phyloP scores from a whole-genome alignment of 1,284 basidiomycete species.

The Ustilago curta region DNA sequence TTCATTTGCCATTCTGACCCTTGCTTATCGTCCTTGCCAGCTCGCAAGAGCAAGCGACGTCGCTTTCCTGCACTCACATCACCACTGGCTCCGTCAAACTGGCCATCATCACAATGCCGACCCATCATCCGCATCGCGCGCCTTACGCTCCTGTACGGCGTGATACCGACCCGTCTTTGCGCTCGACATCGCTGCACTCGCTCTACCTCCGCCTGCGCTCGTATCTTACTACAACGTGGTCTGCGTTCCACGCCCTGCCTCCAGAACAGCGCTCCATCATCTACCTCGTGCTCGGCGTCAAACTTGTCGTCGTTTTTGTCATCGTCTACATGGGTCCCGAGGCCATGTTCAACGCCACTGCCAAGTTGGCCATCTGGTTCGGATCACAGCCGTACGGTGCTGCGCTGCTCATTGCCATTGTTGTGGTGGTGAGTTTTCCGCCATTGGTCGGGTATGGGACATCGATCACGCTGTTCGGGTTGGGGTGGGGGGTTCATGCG shows the following conservation, averaged over 20 bases:
- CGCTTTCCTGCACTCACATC: too few species aligned
- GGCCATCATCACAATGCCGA: constrained; percentile 14
- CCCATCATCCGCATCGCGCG: constrained; percentile 19
- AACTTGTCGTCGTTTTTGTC: constrained; percentile 20
- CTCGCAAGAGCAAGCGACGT: too few species aligned
- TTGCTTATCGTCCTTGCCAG: too few species aligned
- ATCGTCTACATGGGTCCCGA: constrained; percentile 42
- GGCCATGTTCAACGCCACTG: constrained; percentile 46
- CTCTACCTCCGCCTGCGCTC: constrained; percentile 14
- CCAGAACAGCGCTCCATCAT: constrained; percentile 34
- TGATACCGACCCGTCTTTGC: background rate
- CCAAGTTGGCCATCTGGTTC: constrained; percentile 49
- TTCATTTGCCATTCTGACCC: too few species aligned
- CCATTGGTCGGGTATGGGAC: constrained; percentile 64
- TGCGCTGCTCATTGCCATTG: constrained; percentile 29
- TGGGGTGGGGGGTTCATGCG: constrained; percentile 55
- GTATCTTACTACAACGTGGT: constrained; percentile 21
- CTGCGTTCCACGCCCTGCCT: constrained; percentile 26
- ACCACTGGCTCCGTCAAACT: background rate
- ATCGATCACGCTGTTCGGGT: constrained; percentile 58
- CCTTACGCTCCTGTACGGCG: constrained; percentile 23
- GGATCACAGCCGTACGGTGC: constrained; percentile 36
- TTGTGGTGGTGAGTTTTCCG: constrained; percentile 57
- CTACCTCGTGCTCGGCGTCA: constrained; percentile 27
- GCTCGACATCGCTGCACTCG: constrained; percentile 10